A percentile compares a stretch with the other conserved stretches of the same genome.
Evolutionary conservation across 176 grass and related monocot species (phyloP).

Genomic region (maize (Zea mays)): DNA sequence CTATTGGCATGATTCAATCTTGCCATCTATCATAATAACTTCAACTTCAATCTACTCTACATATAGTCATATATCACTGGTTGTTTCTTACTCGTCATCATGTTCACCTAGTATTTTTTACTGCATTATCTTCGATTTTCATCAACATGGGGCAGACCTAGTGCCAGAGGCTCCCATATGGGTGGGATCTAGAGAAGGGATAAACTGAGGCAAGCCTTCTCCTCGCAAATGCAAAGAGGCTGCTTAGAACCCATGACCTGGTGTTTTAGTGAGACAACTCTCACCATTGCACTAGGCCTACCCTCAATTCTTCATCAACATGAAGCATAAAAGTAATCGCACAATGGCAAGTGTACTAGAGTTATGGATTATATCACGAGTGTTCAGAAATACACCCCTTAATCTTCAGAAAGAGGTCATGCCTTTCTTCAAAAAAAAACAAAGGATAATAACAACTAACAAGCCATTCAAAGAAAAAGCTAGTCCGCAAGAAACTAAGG

Average conservation of each 20-base stretch:
- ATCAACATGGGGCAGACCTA: too few relatives aligned
- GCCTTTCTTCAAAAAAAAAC: background rate
- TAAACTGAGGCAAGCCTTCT: too few relatives aligned
- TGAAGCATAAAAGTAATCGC: slow-evolving; percentile 22
- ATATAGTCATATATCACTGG: background rate
- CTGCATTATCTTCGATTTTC: background rate
- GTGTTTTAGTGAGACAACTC: too few relatives aligned
- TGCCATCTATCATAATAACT: background rate
- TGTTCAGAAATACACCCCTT: background rate
- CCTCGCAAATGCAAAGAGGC: too few relatives aligned
- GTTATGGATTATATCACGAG: background rate
- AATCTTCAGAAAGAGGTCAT: background rate
- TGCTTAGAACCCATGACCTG: too few relatives aligned
- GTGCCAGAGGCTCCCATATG: too few relatives aligned
- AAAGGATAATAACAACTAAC: background rate
- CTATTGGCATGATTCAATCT: background rate
- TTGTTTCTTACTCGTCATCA: slow-evolving; percentile 12
- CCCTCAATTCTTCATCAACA: background rate
- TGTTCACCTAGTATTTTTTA: background rate
- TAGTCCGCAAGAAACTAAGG: background rate
- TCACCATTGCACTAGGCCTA: too few relatives aligned
- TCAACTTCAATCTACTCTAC: slow-evolving; percentile 5
- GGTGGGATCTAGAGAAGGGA: too few relatives aligned
- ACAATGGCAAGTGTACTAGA: background rate
- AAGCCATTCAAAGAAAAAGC: slow-evolving; percentile 8